phyloP scores from a whole-genome alignment of 176 grass and related monocot species.

The Triticum timopheevii region DNA sequence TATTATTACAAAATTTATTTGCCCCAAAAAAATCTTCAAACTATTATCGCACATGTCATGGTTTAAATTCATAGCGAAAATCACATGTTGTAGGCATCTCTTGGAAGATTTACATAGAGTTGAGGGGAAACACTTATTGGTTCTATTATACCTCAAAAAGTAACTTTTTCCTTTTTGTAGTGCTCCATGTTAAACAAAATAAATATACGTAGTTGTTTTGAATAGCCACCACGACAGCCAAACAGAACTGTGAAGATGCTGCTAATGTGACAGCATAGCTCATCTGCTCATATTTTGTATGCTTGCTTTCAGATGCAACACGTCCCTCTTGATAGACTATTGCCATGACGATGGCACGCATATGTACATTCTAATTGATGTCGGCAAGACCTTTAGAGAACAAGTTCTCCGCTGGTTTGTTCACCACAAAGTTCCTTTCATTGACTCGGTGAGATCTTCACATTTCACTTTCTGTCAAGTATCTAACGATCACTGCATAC shows the following conservation, averaged over 20 bases:
- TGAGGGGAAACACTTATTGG: too few species aligned
- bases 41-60: too few species aligned
- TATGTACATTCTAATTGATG: slow-evolving; percentile 72
- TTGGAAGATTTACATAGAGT: too few species aligned
- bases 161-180: too few species aligned
- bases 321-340: slow-evolving; percentile 90
- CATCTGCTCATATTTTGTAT: not conserved
- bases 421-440: slow-evolving; percentile 54
- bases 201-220: too few species aligned
- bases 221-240: not conserved
- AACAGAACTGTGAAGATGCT: not conserved
- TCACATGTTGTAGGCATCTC: too few species aligned
- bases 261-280: not conserved
- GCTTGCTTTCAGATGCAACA: slow-evolving; percentile 58
- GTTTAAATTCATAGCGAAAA: too few species aligned
- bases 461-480: not conserved
- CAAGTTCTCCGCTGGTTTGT: slow-evolving; percentile 85
- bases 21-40: too few species aligned
- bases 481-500: not conserved
- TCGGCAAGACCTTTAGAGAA: slow-evolving; percentile 74
- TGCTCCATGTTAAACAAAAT: too few species aligned
- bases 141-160: too few species aligned
- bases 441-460: slow-evolving; percentile 60
- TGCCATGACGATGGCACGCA: slow-evolving; percentile 43
- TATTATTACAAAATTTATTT: too few species aligned